Percentiles rank a stretch among this genome's conserved stretches.
phyloP scores from a whole-genome alignment of 2,329 filamentous ascomycete species.

The Ophiosphaerella narmari region DNA sequence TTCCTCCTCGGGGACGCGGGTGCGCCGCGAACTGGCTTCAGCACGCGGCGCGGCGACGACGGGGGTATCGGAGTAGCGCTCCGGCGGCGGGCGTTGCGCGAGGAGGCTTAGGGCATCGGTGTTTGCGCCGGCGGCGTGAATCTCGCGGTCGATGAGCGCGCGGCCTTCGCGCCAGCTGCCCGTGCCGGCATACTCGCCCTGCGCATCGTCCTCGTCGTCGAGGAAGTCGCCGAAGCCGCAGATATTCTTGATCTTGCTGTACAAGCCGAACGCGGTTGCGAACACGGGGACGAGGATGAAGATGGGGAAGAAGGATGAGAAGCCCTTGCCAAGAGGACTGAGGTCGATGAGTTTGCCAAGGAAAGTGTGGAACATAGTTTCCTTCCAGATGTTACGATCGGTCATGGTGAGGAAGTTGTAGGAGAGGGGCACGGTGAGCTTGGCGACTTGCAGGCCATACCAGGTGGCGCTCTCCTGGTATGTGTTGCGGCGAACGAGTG shows the following conservation, averaged over 20 bases:
- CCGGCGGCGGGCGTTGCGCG: conserved; percentile 26
- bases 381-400: conserved; percentile 69
- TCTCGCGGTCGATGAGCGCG: conserved; percentile 85
- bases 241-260: conserved; percentile 75
- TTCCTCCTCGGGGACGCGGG: conserved; percentile 54
- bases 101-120: conserved; percentile 39
- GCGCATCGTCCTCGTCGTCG: conserved; percentile 72
- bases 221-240: conserved; percentile 81
- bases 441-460: conserved; percentile 92
- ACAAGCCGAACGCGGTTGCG: conserved; percentile 87
- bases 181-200: conserved; percentile 67
- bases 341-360: conserved; percentile 82
- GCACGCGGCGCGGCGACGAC: conserved; percentile 7
- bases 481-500: conserved; percentile 86
- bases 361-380: conserved; percentile 86
- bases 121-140: conserved; percentile 48
- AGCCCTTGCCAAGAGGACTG: conserved; percentile 79
- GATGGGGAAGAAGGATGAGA: conserved; percentile 86
- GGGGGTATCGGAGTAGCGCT: conserved; percentile 32
- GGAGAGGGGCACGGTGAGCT: conserved; percentile 86
- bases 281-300: conserved; percentile 84
- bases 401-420: conserved; percentile 98
- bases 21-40: conserved; percentile 10
- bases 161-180: conserved; percentile 91
- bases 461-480: conserved; percentile 93